Evolutionary conservation across 306 rosid genomes (phyloP).

Genomic region (Gynostemma pentaphyllum): DNA sequence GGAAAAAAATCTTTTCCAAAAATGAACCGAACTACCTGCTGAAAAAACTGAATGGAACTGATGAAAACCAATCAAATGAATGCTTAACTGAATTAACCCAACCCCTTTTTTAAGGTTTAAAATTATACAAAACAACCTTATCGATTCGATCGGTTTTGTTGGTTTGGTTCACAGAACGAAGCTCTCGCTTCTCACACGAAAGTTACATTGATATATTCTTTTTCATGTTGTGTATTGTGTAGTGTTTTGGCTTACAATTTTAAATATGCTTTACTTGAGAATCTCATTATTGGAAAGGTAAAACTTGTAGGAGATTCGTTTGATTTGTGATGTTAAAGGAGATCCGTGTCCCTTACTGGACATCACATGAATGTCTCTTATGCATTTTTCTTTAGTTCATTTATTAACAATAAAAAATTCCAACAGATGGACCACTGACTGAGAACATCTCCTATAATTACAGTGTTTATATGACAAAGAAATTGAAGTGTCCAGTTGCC

Average conservation of each 20-base stretch:
- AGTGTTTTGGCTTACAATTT: neutral
- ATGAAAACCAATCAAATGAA: too few relatives aligned
- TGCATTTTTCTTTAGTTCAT: neutral
- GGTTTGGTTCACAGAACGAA: neutral
- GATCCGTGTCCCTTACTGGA: neutral
- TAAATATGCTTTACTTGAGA: neutral
- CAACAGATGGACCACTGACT: neutral
- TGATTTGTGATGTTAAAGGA: neutral
- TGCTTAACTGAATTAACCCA: too few relatives aligned
- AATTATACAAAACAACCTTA: too few relatives aligned
- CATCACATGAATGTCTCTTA: neutral
- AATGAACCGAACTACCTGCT: too few relatives aligned
- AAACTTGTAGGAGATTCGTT: neutral
- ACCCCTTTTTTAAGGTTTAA: too few relatives aligned
- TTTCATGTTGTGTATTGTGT: neutral
- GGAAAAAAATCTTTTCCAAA: too few relatives aligned
- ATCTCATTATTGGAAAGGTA: slow-evolving; percentile 6
- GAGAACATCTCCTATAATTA: neutral
- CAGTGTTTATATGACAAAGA: neutral
- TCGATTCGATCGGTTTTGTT: too few relatives aligned
- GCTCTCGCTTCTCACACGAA: neutral
- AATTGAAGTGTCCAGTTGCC: neutral
- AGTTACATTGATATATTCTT: neutral
- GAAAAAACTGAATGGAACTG: too few relatives aligned
- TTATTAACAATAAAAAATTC: neutral